These are phyloP conservation scores for Fraxinus latifolia DNA, from an alignment of 305 asterid species.

Conservation along the genomic window DNA sequence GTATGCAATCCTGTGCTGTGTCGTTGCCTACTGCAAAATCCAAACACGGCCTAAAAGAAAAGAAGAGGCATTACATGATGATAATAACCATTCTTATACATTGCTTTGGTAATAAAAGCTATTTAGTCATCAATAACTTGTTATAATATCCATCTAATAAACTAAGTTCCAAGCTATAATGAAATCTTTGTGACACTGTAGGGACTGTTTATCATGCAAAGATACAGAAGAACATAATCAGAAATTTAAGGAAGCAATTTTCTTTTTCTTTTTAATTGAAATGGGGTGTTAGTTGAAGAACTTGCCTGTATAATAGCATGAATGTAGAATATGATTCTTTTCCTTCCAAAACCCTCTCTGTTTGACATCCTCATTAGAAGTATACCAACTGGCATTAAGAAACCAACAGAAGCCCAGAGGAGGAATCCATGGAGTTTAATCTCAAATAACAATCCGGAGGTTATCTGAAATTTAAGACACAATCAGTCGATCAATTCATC, in stretches of 20 bases:
- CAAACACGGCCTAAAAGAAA: background rate
- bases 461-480: constrained; percentile 35
- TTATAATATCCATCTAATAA: constrained; percentile 19
- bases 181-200: constrained; percentile 21
- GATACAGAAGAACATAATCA: background rate
- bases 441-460: constrained; percentile 43
- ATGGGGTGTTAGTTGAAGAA: background rate
- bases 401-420: constrained; percentile 85
- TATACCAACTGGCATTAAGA: constrained; percentile 66
- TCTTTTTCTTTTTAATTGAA: background rate
- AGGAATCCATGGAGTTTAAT: constrained; percentile 75
- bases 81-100: constrained; percentile 1
- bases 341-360: constrained; percentile 43
- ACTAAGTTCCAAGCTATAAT: constrained; percentile 27
- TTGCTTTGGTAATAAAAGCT: constrained; percentile 5
- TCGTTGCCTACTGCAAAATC: background rate
- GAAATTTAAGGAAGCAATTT: background rate
- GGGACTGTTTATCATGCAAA: constrained; percentile 7
- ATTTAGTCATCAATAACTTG: background rate
- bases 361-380: constrained; percentile 60
- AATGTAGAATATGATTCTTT: constrained; percentile 51
- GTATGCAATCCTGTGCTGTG: background rate
- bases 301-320: constrained; percentile 70
- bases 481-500: background rate
- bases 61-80: background rate